A percentile compares a stretch with the other conserved stretches of the same genome.
phyloP scores from a whole-genome alignment of 2,329 filamentous ascomycete species.

The Venturia carpophila region DNA sequence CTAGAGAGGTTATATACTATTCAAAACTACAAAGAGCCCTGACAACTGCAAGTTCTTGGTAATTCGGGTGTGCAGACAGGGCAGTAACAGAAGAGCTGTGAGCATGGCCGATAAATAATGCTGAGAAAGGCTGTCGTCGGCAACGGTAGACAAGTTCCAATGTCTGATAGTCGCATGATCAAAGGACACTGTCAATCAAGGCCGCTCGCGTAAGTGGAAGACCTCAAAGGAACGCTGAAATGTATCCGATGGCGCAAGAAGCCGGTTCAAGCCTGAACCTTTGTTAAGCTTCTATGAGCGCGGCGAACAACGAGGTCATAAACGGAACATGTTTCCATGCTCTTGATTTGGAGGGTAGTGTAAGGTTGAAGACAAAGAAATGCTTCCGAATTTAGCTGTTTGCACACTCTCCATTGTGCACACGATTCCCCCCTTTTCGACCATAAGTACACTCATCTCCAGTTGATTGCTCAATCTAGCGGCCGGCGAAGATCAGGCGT shows the following conservation, averaged over 20 bases:
- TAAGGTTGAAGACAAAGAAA: not conserved
- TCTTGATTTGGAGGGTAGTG: not conserved
- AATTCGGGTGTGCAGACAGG: not conserved
- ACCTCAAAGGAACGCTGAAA: not conserved
- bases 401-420: not conserved
- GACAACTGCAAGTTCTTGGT: not conserved
- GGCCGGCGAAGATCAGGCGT: too few species aligned
- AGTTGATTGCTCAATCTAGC: too few species aligned
- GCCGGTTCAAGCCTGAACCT: not conserved
- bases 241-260: not conserved
- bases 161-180: not conserved
- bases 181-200: not conserved
- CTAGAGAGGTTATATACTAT: not conserved
- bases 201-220: not conserved
- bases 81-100: not conserved
- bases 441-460: not conserved
- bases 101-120: not conserved
- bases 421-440: not conserved
- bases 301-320: not conserved
- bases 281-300: not conserved
- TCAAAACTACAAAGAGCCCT: too few species aligned
- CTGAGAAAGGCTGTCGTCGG: not conserved
- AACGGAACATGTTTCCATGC: not conserved
- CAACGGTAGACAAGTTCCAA: not conserved
- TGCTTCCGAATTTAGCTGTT: not conserved